A percentile compares a stretch with the other conserved stretches of the same genome.
Conservation (phyloP, 2,329 filamentous ascomycete genomes). For the Fusarium tupiense region DNA sequence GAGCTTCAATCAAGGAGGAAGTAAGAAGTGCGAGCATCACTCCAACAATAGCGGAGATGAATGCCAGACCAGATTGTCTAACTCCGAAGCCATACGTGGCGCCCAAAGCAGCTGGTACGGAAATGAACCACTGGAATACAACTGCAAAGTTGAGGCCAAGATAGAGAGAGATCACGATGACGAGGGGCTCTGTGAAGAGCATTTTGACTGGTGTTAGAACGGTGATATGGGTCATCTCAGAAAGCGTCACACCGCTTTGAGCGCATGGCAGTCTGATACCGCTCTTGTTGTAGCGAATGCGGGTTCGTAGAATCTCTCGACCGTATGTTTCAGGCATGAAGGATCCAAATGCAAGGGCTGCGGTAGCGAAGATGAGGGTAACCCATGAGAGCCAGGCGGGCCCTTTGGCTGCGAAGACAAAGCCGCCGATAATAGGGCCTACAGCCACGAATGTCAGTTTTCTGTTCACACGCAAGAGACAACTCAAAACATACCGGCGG, state of each 20-base stretch:
- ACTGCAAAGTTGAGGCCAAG: not conserved
- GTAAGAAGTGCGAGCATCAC: not conserved
- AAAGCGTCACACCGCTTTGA: not conserved
- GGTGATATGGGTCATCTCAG: not conserved
- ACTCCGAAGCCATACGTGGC: not conserved
- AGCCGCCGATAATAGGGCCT: not conserved
- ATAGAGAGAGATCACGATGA: not conserved
- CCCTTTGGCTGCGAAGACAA: not conserved
- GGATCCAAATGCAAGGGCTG: not conserved
- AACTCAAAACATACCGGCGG: not conserved
- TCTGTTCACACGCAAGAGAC: fast-evolving
- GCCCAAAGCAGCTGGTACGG: not conserved
- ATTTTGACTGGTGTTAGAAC: not conserved
- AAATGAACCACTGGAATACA: not conserved
- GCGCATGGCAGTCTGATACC: not conserved
- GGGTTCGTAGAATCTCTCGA: not conserved
- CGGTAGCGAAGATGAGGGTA: not conserved
- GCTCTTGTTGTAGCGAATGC: constrained; percentile 2
- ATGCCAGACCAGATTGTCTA: not conserved
- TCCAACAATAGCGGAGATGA: not conserved
- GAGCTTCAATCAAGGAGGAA: not conserved
- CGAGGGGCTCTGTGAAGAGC: not conserved
- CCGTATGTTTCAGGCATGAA: constrained; percentile 7
- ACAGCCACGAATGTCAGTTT: not conserved
- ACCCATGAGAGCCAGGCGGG: constrained; percentile 1